Evolutionary conservation across 805 yeast genomes (phyloP).

Genomic region (Starmerella sirachaensis): DNA sequence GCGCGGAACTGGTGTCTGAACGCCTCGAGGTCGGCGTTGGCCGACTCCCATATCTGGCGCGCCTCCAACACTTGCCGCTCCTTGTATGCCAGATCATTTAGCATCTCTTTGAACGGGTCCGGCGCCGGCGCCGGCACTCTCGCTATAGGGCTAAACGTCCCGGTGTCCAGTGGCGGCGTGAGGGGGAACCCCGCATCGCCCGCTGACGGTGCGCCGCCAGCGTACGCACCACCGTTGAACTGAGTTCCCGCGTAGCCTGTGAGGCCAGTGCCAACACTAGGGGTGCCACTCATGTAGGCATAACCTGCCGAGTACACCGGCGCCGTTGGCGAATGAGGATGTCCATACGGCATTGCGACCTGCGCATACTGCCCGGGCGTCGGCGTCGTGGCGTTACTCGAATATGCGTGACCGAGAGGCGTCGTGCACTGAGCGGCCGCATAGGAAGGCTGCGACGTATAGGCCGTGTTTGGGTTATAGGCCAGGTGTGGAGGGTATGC

Average conservation of each 20-base stretch:
- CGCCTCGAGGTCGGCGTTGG: conserved; percentile 23
- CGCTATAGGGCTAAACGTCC: background rate
- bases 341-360: too few relatives aligned
- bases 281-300: too few relatives aligned
- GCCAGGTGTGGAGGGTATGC: background rate
- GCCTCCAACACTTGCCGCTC: conserved; percentile 30
- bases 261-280: too few relatives aligned
- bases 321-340: too few relatives aligned
- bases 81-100: conserved; percentile 27
- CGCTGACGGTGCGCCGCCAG: background rate
- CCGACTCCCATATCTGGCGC: conserved; percentile 23
- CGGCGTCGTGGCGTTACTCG: too few relatives aligned
- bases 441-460: background rate
- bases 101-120: conserved; percentile 24
- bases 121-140: conserved; percentile 5
- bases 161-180: conserved; percentile 5
- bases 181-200: conserved; percentile 3
- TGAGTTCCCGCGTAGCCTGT: too few relatives aligned
- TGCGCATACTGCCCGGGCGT: too few relatives aligned
- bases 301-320: too few relatives aligned
- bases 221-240: background rate
- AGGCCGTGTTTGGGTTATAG: background rate
- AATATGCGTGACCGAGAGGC: too few relatives aligned
- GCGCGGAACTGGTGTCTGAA: conserved; percentile 21
- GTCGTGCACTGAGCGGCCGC: background rate